Evolutionary conservation across 1,284 basidiomycete species (phyloP).

Genomic region (Gomphus sp.): DNA sequence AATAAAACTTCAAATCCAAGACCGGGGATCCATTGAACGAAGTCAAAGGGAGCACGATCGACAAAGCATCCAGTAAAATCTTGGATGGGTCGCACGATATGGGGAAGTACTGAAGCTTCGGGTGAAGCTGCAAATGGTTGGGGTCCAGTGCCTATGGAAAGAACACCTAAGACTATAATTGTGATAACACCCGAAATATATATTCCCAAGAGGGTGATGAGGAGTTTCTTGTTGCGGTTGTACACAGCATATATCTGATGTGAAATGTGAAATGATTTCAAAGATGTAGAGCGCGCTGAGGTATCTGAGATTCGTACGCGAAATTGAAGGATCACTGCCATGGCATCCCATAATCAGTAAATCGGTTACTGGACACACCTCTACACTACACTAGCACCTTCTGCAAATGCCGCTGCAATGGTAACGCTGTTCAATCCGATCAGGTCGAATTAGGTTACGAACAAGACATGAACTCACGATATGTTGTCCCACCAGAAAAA

Average conservation of each 20-base stretch:
- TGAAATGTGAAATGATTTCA: background rate
- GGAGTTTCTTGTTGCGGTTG: background rate
- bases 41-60: background rate
- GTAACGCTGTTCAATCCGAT: background rate
- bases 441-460: background rate
- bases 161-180: background rate
- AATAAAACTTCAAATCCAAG: background rate
- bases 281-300: too few species aligned
- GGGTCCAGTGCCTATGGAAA: background rate
- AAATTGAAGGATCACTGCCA: background rate
- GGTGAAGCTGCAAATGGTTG: background rate
- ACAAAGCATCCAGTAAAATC: background rate
- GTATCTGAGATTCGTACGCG: background rate
- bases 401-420: background rate
- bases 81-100: background rate
- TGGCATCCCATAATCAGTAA: background rate
- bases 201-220: background rate
- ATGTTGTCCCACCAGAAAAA: background rate
- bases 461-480: background rate
- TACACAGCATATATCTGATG: slow-evolving; percentile 1
- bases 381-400: background rate
- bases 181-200: background rate
- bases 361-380: too few species aligned
- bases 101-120: background rate
- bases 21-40: background rate